phyloP scores from a whole-genome alignment of 768 basidiomycete species.

The Grammothele lineata region DNA sequence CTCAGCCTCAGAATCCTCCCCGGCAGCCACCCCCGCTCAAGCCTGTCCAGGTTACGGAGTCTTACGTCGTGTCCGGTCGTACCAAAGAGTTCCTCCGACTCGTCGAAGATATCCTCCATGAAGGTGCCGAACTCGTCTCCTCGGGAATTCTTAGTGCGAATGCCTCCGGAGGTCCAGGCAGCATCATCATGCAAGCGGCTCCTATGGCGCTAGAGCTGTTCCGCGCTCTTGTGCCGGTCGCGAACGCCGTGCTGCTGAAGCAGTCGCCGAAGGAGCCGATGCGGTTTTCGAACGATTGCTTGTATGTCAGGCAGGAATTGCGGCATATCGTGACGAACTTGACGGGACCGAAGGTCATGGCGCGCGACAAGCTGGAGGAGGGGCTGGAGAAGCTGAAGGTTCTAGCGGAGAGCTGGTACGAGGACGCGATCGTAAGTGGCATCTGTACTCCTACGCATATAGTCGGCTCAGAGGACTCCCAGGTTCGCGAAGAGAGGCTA shows the following conservation, averaged over 20 bases:
- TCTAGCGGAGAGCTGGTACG: constrained; percentile 66
- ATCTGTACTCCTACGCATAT: neutral
- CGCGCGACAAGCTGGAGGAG: constrained; percentile 49
- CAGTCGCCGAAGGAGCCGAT: constrained; percentile 53
- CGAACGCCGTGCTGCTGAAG: constrained; percentile 42
- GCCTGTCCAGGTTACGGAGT: constrained; percentile 36
- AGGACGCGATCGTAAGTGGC: constrained; percentile 60
- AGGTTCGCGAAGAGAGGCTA: constrained; percentile 48
- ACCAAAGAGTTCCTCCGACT: constrained; percentile 50
- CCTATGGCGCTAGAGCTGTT: constrained; percentile 72
- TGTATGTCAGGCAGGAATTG: constrained; percentile 57
- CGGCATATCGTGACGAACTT: constrained; percentile 30
- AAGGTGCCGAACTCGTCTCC: constrained; percentile 59
- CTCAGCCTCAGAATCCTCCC: constrained; percentile 4
- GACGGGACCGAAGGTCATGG: constrained; percentile 4
- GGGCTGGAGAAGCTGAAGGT: constrained; percentile 46
- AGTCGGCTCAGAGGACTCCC: constrained; percentile 2
- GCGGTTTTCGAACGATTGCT: constrained; percentile 79
- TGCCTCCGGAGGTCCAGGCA: constrained; percentile 35
- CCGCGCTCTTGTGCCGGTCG: constrained; percentile 72
- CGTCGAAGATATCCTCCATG: constrained; percentile 59
- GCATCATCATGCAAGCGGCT: constrained; percentile 55
- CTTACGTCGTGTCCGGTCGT: constrained; percentile 55
- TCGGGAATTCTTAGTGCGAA: constrained; percentile 47
- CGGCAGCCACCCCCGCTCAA: constrained; percentile 9